A percentile compares a stretch with the other conserved stretches of the same genome.
phyloP scores from a whole-genome alignment of 371 early-diverging fungal genomes.

The Syncephalastrum racemosum region DNA sequence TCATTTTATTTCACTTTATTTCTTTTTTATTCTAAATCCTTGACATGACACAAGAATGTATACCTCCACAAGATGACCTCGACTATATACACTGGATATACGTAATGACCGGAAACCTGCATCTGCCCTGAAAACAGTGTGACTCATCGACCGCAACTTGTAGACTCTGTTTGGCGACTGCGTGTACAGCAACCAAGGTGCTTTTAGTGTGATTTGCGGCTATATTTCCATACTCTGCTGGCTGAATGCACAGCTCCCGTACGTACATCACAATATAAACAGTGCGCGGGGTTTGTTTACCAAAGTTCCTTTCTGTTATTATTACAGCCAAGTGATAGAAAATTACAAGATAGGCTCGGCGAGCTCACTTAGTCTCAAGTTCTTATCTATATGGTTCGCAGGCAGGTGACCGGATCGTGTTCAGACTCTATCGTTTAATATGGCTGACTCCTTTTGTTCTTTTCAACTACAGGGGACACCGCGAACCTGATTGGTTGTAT shows the following conservation, averaged over 20 bases:
- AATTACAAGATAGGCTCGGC: slow-evolving; percentile 57
- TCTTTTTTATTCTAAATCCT: slow-evolving; percentile 4
- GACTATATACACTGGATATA: slow-evolving; percentile 35
- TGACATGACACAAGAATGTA: not conserved
- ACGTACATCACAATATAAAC: slow-evolving; percentile 15
- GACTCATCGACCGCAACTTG: not conserved
- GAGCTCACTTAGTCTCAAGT: slow-evolving; percentile 58
- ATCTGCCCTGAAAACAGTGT: not conserved
- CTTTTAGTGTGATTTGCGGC: slow-evolving; percentile 48
- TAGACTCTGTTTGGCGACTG: slow-evolving; percentile 56
- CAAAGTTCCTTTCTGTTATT: not conserved
- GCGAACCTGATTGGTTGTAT: slow-evolving; percentile 70
- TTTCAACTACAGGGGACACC: slow-evolving; percentile 54
- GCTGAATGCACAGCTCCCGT: slow-evolving; percentile 81
- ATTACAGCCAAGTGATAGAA: slow-evolving; percentile 58
- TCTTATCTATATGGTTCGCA: slow-evolving; percentile 66
- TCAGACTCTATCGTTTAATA: not conserved
- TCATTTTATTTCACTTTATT: not conserved
- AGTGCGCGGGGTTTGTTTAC: slow-evolving; percentile 21
- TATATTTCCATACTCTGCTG: slow-evolving; percentile 71
- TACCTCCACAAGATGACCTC: slow-evolving; percentile 14
- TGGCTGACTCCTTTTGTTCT: not conserved
- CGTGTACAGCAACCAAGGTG: slow-evolving; percentile 51
- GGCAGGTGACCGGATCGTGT: slow-evolving; percentile 32
- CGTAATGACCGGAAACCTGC: slow-evolving; percentile 15